Evolutionary conservation across 169 alveolate genomes (phyloP).

Genomic region (Eimeria falciformis): DNA sequence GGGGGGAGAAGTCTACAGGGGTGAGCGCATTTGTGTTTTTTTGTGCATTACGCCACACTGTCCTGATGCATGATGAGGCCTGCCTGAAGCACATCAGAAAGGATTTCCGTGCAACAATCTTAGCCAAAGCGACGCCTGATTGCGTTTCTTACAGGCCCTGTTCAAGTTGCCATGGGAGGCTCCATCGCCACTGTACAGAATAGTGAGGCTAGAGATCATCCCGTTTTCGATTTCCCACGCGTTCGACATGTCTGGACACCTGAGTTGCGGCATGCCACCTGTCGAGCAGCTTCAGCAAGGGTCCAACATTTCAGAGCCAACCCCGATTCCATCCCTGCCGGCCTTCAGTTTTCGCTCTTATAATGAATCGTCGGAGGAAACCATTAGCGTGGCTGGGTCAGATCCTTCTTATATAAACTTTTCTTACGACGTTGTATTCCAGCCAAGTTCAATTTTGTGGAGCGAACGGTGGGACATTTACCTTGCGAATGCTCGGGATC

Average conservation of each 20-base stretch:
- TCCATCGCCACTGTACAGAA: slow-evolving; percentile 67
- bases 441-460: slow-evolving; percentile 83
- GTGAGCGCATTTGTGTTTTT: too few relatives aligned
- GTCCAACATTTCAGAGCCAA: slow-evolving; percentile 21
- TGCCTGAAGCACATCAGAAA: too few relatives aligned
- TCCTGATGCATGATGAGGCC: too few relatives aligned
- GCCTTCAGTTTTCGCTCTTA: slow-evolving; percentile 44
- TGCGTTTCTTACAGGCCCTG: background rate
- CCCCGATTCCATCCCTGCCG: slow-evolving; percentile 29
- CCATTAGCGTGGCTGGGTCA: background rate
- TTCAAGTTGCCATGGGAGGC: slow-evolving; percentile 17
- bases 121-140: background rate
- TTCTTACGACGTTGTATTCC: slow-evolving; percentile 89
- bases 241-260: slow-evolving; percentile 11
- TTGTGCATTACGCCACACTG: too few relatives aligned
- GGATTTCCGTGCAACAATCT: too few relatives aligned
- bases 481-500: slow-evolving; percentile 84
- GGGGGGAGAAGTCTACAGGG: slow-evolving; percentile 31
- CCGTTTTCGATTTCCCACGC: slow-evolving; percentile 79
- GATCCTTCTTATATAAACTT: slow-evolving; percentile 76
- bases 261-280: slow-evolving; percentile 36
- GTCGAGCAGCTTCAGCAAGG: slow-evolving; percentile 22
- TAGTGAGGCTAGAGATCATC: slow-evolving; percentile 87
- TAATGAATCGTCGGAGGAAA: background rate
- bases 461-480: slow-evolving; percentile 92